A percentile compares a stretch with the other conserved stretches of the same genome.
phyloP scores from a whole-genome alignment of 495 filamentous ascomycete genomes.

The Extremus antarcticus region DNA sequence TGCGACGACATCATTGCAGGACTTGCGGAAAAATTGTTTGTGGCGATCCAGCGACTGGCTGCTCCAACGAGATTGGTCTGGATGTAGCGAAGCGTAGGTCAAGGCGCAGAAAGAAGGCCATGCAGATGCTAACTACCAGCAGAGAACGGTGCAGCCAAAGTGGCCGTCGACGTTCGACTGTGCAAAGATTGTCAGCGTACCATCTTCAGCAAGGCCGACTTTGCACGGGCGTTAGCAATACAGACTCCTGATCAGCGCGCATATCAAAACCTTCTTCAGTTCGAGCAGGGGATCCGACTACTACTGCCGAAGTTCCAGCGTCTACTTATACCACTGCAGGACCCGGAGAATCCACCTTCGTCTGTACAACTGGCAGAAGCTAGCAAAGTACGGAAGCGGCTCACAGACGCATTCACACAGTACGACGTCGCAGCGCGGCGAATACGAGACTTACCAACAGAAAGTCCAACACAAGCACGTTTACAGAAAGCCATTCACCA shows the following conservation, averaged over 20 bases:
- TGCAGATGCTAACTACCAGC: slow-evolving; percentile 38
- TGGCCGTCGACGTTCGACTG: slow-evolving; percentile 75
- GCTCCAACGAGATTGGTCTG: slow-evolving; percentile 73
- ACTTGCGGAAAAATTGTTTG: slow-evolving; percentile 90
- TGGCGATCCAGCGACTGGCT: slow-evolving; percentile 69
- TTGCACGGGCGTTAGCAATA: slow-evolving; percentile 53
- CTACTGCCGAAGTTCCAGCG: slow-evolving; percentile 82
- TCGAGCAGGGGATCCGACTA: slow-evolving; percentile 75
- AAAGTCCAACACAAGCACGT: slow-evolving; percentile 59
- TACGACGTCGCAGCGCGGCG: slow-evolving; percentile 78
- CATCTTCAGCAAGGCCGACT: slow-evolving; percentile 77
- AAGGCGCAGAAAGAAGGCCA: slow-evolving; percentile 15
- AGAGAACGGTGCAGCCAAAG: slow-evolving; percentile 49
- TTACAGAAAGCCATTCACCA: slow-evolving; percentile 80
- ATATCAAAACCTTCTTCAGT: slow-evolving; percentile 80
- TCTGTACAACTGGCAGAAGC: slow-evolving; percentile 73
- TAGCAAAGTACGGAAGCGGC: slow-evolving; percentile 76
- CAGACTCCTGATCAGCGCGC: slow-evolving; percentile 67
- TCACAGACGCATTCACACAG: slow-evolving; percentile 83
- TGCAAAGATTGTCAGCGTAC: slow-evolving; percentile 81
- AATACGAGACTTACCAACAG: slow-evolving; percentile 64
- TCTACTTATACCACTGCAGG: slow-evolving; percentile 58
- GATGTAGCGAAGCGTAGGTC: slow-evolving; percentile 61
- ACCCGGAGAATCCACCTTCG: slow-evolving; percentile 61
- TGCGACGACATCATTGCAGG: slow-evolving; percentile 86